A percentile compares a stretch with the other conserved stretches of the same genome.
Conservation (phyloP, 441 rosid species). For the Hura crepitans region DNA sequence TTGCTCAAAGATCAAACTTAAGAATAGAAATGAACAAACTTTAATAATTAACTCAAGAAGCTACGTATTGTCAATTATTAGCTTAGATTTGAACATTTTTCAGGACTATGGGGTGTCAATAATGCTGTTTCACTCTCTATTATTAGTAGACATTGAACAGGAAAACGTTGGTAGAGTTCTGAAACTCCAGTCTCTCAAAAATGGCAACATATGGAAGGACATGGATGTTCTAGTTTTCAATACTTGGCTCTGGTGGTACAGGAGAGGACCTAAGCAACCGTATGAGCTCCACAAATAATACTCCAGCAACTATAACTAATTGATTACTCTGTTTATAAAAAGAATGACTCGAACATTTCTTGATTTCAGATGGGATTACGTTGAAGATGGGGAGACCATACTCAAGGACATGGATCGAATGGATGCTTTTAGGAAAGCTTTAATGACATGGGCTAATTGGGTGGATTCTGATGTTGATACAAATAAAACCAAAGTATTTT, state of each 20-base stretch:
- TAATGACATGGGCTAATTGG: conserved; percentile 81
- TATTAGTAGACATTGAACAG: conserved; percentile 58
- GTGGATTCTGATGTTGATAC: conserved; percentile 62
- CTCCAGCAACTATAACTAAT: neutral
- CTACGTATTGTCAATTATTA: conserved; percentile 6
- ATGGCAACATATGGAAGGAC: conserved; percentile 57
- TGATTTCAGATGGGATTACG: conserved; percentile 68
- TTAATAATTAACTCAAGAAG: too few relatives aligned
- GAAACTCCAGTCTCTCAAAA: conserved; percentile 67
- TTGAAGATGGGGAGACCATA: conserved; percentile 41
- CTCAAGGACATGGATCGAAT: conserved; percentile 73
- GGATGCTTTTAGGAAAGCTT: conserved; percentile 65
- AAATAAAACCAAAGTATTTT: conserved; percentile 55
- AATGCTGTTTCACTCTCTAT: conserved; percentile 50
- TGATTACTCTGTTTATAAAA: neutral
- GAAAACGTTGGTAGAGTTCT: conserved; percentile 63
- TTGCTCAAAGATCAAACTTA: too few relatives aligned
- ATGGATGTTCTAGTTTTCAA: conserved; percentile 70
- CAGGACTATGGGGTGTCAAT: conserved; percentile 66
- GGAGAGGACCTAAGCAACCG: conserved; percentile 81
- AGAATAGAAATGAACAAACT: too few relatives aligned
- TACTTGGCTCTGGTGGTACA: conserved; percentile 96
- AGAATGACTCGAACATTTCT: neutral
- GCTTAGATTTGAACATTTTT: conserved; percentile 18
- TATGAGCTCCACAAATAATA: conserved; percentile 19